Evolutionary conservation across 2,329 filamentous ascomycete species (phyloP).

Genomic region (Atkinsonella hypoxylon): DNA sequence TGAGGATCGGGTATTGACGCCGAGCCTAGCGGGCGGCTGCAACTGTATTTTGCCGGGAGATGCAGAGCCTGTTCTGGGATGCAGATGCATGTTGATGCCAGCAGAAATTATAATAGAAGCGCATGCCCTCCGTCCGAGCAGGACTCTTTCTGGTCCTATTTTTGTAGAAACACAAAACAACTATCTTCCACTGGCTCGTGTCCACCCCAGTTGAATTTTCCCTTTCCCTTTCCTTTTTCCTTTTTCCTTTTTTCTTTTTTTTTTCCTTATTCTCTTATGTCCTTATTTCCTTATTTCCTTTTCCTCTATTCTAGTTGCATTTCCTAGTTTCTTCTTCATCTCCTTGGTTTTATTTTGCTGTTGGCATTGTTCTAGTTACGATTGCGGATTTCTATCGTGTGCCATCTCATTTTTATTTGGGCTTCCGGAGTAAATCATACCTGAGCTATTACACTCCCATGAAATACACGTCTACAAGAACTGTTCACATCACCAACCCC

Average conservation of each 20-base stretch:
- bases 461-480: not conserved
- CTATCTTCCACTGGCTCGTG: not conserved
- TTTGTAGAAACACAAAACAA: slow-evolving; percentile 8
- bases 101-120: slow-evolving; percentile 14
- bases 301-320: not conserved
- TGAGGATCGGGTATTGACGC: too few relatives aligned
- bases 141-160: not conserved
- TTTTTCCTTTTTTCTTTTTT: slow-evolving; percentile 5
- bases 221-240: slow-evolving; percentile 4
- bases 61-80: not conserved
- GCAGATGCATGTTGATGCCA: not conserved
- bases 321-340: not conserved
- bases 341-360: too few relatives aligned
- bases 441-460: not conserved
- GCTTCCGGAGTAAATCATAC: not conserved
- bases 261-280: slow-evolving; percentile 5
- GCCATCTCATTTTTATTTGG: not conserved
- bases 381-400: not conserved
- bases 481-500: not conserved
- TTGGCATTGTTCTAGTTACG: too few relatives aligned
- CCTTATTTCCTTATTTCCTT: not conserved
- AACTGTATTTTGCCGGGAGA: not conserved
- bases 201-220: slow-evolving; percentile 4
- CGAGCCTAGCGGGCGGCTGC: too few relatives aligned
- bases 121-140: slow-evolving; percentile 6